phyloP scores from a whole-genome alignment of 768 basidiomycete species.

The Boletus eberwhitei region DNA sequence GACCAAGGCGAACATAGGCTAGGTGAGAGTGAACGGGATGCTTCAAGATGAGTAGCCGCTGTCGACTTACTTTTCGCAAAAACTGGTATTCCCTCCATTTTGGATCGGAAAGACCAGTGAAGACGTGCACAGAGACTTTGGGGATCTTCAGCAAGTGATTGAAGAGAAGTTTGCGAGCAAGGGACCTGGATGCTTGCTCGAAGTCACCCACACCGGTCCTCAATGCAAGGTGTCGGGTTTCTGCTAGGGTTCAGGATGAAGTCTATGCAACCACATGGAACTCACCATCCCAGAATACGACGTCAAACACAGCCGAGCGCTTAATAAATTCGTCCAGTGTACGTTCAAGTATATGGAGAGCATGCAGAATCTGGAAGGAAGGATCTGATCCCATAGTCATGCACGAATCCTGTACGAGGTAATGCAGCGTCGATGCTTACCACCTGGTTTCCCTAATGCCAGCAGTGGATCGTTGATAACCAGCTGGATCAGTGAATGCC shows the following conservation, averaged over 20 bases:
- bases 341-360: slow-evolving; percentile 51
- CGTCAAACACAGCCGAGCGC: slow-evolving; percentile 54
- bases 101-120: slow-evolving; percentile 43
- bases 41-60: not conserved
- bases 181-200: slow-evolving; percentile 42
- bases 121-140: slow-evolving; percentile 42
- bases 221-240: slow-evolving; percentile 41
- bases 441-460: slow-evolving; percentile 46
- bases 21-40: slow-evolving; percentile 9
- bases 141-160: slow-evolving; percentile 44
- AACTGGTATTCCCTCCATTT: slow-evolving; percentile 47
- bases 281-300: slow-evolving; percentile 61
- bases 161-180: slow-evolving; percentile 52
- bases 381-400: slow-evolving; percentile 34
- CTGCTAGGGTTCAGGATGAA: slow-evolving; percentile 28
- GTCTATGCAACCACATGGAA: not conserved
- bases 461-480: slow-evolving; percentile 62
- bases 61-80: slow-evolving; percentile 37
- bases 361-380: slow-evolving; percentile 64
- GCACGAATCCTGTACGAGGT: not conserved
- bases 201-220: slow-evolving; percentile 36
- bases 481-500: slow-evolving; percentile 57
- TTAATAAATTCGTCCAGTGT: slow-evolving; percentile 45
- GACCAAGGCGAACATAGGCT: slow-evolving; percentile 69
- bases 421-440: slow-evolving; percentile 29